These are phyloP conservation scores for Paraconiothyrium brasiliense DNA, from an alignment of 2,329 filamentous ascomycete species.

Conservation along the genomic window DNA sequence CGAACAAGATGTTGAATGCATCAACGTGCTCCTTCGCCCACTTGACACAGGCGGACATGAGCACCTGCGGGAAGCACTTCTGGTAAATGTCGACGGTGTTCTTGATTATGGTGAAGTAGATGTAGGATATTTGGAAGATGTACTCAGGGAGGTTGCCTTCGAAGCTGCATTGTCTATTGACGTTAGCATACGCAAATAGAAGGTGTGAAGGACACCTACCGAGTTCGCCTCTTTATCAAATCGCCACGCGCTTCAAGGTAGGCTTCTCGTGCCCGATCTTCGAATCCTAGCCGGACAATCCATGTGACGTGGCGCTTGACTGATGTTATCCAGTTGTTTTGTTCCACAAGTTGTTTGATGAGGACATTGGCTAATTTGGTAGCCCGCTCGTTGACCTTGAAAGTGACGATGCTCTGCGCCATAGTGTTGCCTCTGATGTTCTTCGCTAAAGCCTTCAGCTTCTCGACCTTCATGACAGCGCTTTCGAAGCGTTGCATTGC, in stretches of 20 bases:
- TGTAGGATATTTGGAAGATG: constrained; percentile 93
- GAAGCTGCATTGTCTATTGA: constrained; percentile 84
- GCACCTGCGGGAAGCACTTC: constrained; percentile 76
- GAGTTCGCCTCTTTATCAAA: constrained; percentile 81
- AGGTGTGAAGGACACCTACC: constrained; percentile 61
- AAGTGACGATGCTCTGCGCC: constrained; percentile 90
- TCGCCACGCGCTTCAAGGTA: constrained; percentile 83
- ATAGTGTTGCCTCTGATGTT: constrained; percentile 85
- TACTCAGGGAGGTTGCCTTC: constrained; percentile 92
- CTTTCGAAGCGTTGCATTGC: constrained; percentile 88
- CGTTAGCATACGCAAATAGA: constrained; percentile 28
- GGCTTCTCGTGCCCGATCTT: constrained; percentile 86
- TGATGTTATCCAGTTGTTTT: constrained; percentile 77
- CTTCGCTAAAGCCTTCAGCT: constrained; percentile 79
- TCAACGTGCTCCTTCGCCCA: constrained; percentile 98
- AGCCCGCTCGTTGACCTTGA: constrained; percentile 88
- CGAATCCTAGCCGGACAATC: constrained; percentile 86
- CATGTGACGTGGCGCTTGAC: constrained; percentile 84
- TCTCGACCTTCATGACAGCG: constrained; percentile 84
- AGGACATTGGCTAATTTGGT: constrained; percentile 79
- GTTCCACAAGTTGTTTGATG: constrained; percentile 78
- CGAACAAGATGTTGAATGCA: constrained; percentile 84
- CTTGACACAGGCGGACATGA: constrained; percentile 94
- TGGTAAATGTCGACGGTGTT: constrained; percentile 94
- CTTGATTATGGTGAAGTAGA: constrained; percentile 92